phyloP scores from a whole-genome alignment of 495 filamentous ascomycete species.

The Talaromyces liani region DNA sequence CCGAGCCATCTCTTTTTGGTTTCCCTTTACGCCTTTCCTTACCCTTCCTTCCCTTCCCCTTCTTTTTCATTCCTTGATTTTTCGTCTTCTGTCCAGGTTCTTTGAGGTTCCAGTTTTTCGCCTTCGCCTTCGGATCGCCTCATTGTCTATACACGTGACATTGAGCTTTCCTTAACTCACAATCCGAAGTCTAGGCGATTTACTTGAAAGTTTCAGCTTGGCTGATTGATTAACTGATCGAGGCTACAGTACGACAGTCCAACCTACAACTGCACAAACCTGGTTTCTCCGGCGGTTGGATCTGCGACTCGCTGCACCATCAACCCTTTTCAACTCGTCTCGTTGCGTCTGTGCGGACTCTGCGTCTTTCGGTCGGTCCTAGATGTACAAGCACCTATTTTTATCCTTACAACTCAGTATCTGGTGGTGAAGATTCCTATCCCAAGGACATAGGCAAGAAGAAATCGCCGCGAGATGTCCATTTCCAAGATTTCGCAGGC shows the following conservation, averaged over 20 bases:
- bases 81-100: background rate
- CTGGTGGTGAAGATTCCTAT: background rate
- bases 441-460: background rate
- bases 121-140: background rate
- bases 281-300: background rate
- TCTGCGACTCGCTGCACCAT: background rate
- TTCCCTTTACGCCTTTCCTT: background rate
- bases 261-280: too few relatives aligned
- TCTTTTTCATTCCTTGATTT: background rate
- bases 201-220: background rate
- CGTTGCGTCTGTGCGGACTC: background rate
- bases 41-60: background rate
- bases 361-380: background rate
- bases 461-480: background rate
- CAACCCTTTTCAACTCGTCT: background rate
- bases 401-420: background rate
- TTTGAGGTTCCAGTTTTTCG: background rate
- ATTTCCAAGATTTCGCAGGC: background rate
- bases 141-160: slow-evolving; percentile 6
- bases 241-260: background rate
- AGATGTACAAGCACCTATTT: background rate
- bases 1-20: background rate
- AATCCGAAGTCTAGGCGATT: background rate
- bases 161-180: background rate
- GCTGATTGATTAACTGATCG: background rate